Conservation (phyloP, 352 stramenopile genomes). For the Thraustotheca clavata region DNA sequence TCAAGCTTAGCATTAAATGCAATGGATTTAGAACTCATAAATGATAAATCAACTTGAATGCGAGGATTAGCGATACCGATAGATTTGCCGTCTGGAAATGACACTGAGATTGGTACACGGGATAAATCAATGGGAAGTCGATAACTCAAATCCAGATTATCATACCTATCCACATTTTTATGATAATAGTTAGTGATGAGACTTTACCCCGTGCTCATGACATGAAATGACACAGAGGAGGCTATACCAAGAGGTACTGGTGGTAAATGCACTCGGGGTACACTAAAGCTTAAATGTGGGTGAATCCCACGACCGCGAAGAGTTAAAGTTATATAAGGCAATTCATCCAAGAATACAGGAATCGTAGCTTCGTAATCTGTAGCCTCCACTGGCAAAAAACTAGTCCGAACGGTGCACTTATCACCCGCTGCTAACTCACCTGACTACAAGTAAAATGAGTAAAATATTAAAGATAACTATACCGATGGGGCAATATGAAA, state of each 20-base stretch:
- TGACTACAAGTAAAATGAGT: slow-evolving; percentile 5
- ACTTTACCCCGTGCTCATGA: slow-evolving; percentile 63
- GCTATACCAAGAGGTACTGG: slow-evolving; percentile 83
- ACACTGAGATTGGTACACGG: slow-evolving; percentile 70
- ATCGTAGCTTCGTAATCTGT: slow-evolving; percentile 73
- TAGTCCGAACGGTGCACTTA: slow-evolving; percentile 68
- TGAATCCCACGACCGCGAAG: slow-evolving; percentile 81
- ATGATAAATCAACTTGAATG: slow-evolving; percentile 80
- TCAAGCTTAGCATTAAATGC: slow-evolving; percentile 88
- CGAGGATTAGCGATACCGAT: slow-evolving; percentile 73
- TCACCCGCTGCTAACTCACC: slow-evolving; percentile 76
- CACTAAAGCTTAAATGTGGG: slow-evolving; percentile 87
- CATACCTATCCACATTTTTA: slow-evolving; percentile 49
- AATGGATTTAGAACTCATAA: slow-evolving; percentile 73
- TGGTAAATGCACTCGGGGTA: slow-evolving; percentile 75
- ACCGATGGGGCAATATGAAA: slow-evolving; percentile 22
- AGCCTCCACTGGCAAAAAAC: slow-evolving; percentile 73
- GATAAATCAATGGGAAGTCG: slow-evolving; percentile 62
- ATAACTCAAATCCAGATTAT: slow-evolving; percentile 84
- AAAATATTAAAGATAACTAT: too few species aligned
- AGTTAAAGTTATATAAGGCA: slow-evolving; percentile 76
- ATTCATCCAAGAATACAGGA: slow-evolving; percentile 55
- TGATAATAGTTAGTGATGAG: not conserved
- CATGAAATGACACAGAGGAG: slow-evolving; percentile 47
- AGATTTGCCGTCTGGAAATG: slow-evolving; percentile 85